Base-by-base conservation (phyloP, 495 filamentous ascomycete genomes). In the Daldinia loculata region DNA sequence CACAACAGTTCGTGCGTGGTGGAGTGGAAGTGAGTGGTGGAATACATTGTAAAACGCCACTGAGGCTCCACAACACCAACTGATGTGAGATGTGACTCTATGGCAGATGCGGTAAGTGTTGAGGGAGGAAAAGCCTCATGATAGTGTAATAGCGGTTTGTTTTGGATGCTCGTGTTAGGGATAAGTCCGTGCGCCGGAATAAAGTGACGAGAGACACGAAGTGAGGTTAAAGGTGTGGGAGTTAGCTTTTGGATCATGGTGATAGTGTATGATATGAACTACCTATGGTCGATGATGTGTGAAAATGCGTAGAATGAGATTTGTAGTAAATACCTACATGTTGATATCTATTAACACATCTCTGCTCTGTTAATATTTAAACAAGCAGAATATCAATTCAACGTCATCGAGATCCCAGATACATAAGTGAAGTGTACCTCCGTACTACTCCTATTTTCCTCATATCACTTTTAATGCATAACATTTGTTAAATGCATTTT, bases 41-140 rank as follows among this genome's bases (percentile, higher is more conserved):
- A 77, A 77, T 88, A 91, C 89, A 92, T 92, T 8, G 85, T 87
- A 77, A 88, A 89, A 7, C 85, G 79, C 89, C 90, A 91, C 61
- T 89, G 84, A n/a, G 89, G 89, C 3, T 67, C 69, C 17, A 91
- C 87, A 59, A 87, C 87, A 32, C 83, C 84, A 4, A 86, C 74
- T 2, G 66, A 59, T 6, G 74, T 73, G 22, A 91, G 82, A 65
- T 88, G 88, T 12, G 79, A 70, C 56, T 89, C 83, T 19, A 92
- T 85, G 24, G 78, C 74, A 12, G 80, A 78, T 7, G 83, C 78
- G 30, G 80, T 71, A 36, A 71, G 36, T 2, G 38, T 68, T 3
- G 56, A 56, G 22, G 48, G 32, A 43, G 70, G 61, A 9, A 73
- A 73, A 12, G 27, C 66, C 5, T 27, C 66, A 22, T 69, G 70